Percentiles rank a stretch among this genome's conserved stretches.
Evolutionary conservation across 768 basidiomycete species (phyloP).

Genomic region (Rhodotorula toruloides): DNA sequence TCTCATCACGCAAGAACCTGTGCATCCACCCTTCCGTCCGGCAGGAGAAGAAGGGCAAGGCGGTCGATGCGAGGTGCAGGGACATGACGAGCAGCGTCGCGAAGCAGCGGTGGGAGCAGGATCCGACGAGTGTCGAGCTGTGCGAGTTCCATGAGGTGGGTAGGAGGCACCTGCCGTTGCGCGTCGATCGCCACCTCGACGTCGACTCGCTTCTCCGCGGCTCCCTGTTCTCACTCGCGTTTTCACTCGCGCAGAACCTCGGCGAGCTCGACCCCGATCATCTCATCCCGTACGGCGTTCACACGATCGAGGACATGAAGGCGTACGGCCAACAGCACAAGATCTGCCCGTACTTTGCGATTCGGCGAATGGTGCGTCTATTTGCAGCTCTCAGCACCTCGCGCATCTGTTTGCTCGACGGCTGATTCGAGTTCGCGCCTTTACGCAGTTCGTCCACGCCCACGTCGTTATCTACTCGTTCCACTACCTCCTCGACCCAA

Average conservation of each 20-base stretch:
- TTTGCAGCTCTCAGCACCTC: background rate
- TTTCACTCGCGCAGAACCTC: slow-evolving; percentile 59
- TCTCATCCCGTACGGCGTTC: slow-evolving; percentile 77
- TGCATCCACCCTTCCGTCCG: slow-evolving; percentile 88
- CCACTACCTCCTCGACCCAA: slow-evolving; percentile 96
- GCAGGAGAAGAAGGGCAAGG: slow-evolving; percentile 96
- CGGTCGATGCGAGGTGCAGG: slow-evolving; percentile 93
- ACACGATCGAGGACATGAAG: slow-evolving; percentile 88
- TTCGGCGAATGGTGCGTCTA: slow-evolving; percentile 81
- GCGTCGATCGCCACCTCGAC: background rate
- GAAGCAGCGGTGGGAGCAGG: slow-evolving; percentile 60
- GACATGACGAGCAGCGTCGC: slow-evolving; percentile 82
- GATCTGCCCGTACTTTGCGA: slow-evolving; percentile 90
- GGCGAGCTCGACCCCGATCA: slow-evolving; percentile 74
- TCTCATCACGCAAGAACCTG: slow-evolving; percentile 92
- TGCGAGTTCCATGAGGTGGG: slow-evolving; percentile 93
- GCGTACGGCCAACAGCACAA: slow-evolving; percentile 78
- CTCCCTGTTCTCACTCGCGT: background rate
- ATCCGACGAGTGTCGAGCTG: slow-evolving; percentile 72
- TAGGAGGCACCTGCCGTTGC: no score
- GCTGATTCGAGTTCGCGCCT: background rate
- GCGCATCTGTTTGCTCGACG: background rate
- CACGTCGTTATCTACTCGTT: slow-evolving; percentile 98
- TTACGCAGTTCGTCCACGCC: slow-evolving; percentile 77
- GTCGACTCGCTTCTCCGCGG: background rate